Conservation (phyloP, 2,329 filamentous ascomycete genomes). For the Aspergillus sp. region DNA sequence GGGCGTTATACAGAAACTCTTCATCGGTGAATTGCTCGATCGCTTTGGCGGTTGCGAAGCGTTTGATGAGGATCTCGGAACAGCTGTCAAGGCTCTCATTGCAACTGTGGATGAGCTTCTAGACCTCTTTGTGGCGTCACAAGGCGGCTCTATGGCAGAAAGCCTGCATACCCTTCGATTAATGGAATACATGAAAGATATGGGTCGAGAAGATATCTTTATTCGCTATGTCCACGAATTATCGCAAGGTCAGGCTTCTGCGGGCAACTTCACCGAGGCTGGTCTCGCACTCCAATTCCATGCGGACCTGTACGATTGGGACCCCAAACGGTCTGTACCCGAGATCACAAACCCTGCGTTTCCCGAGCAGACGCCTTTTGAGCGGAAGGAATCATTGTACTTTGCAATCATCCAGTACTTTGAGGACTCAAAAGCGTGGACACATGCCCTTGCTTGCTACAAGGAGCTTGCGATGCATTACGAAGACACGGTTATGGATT, state of each 20-base stretch:
- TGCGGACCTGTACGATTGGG: conserved; percentile 92
- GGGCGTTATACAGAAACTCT: conserved; percentile 87
- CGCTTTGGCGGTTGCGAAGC: conserved; percentile 75
- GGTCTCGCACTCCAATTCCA: conserved; percentile 87
- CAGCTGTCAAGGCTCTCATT: conserved; percentile 77
- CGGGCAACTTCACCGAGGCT: conserved; percentile 82
- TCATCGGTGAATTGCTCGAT: conserved; percentile 81
- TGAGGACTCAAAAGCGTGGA: conserved; percentile 93
- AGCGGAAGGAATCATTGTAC: conserved; percentile 89
- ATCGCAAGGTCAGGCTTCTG: conserved; percentile 73
- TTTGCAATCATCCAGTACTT: conserved; percentile 95
- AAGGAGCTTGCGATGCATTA: conserved; percentile 92
- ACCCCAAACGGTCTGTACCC: conserved; percentile 68
- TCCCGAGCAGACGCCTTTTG: conserved; percentile 83
- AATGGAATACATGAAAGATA: conserved; percentile 95
- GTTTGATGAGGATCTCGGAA: conserved; percentile 74
- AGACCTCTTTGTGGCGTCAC: conserved; percentile 86
- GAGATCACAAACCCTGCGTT: conserved; percentile 75
- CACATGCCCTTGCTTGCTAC: conserved; percentile 83
- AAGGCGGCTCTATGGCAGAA: conserved; percentile 74
- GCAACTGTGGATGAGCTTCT: conserved; percentile 86
- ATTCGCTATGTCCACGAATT: conserved; percentile 94
- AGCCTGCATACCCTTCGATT: conserved; percentile 87
- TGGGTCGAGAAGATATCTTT: conserved; percentile 97
- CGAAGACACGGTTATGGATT: conserved; percentile 86